Percentiles rank a stretch among this genome's conserved stretches.
Conservation (phyloP, 176 grass and related monocot genomes). For the Ananas comosus region DNA sequence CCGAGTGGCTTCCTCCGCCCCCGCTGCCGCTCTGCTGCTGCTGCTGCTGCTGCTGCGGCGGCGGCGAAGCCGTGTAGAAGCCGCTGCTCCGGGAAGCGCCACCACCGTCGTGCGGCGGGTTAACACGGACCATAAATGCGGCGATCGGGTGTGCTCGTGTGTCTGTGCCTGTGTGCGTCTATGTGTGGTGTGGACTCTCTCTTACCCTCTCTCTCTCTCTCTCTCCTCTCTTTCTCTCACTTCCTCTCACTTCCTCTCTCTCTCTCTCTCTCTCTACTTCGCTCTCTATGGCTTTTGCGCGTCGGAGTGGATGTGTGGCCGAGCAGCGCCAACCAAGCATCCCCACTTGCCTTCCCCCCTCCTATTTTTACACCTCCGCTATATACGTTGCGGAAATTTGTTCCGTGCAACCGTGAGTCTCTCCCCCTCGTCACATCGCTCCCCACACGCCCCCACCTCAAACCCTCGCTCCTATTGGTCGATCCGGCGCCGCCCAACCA, state of each 20-base stretch:
- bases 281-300: no score
- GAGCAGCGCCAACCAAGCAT: no score
- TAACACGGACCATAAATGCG: neutral
- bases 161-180: neutral
- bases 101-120: neutral
- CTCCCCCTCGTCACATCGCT: no score
- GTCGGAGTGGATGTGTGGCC: no score
- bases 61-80: neutral
- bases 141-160: neutral
- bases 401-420: no score
- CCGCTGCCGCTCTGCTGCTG: neutral
- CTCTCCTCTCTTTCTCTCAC: neutral
- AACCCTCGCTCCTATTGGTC: no score
- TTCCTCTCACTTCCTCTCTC: neutral
- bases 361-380: no score
- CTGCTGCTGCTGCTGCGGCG: constrained; percentile 3
- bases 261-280: neutral
- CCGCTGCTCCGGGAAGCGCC: neutral
- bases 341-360: no score
- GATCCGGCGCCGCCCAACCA: no score
- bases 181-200: neutral
- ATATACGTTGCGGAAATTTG: no score
- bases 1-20: neutral
- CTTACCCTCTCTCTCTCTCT: neutral
- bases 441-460: no score